phyloP scores from a whole-genome alignment of 108 stramenopile species.

The Skeletonema grethae region DNA sequence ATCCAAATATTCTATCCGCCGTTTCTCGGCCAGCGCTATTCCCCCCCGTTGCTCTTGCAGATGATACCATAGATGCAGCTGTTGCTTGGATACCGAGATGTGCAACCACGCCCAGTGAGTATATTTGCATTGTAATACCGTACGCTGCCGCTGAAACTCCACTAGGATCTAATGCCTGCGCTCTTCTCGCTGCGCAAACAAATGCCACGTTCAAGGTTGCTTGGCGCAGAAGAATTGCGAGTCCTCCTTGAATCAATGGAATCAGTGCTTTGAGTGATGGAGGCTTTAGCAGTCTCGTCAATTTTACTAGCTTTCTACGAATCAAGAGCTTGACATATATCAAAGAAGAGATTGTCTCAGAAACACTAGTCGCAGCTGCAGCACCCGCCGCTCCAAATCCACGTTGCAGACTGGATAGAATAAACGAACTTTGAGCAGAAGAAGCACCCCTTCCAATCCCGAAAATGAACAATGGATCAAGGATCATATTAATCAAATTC shows the following conservation, averaged over 20 bases:
- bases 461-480: constrained; percentile 80
- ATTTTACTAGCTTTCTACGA: constrained; percentile 46
- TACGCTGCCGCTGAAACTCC: constrained; percentile 84
- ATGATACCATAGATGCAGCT: constrained; percentile 73
- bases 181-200: constrained; percentile 67
- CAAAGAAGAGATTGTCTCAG: constrained; percentile 60
- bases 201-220: constrained; percentile 72
- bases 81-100: constrained; percentile 73
- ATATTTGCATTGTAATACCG: constrained; percentile 84
- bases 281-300: constrained; percentile 50
- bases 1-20: constrained; percentile 76
- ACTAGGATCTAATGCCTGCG: constrained; percentile 74
- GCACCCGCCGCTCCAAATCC: constrained; percentile 76
- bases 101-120: constrained; percentile 66
- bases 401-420: background rate
- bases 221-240: constrained; percentile 72
- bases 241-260: constrained; percentile 71
- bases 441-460: constrained; percentile 17
- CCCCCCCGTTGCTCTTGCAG: constrained; percentile 54
- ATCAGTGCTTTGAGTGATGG: constrained; percentile 52
- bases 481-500: constrained; percentile 69
- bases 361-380: constrained; percentile 69
- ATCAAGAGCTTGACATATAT: constrained; percentile 66
- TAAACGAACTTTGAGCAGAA: background rate
- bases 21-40: constrained; percentile 56